phyloP scores from a whole-genome alignment of 164 flowering plant species.

The Magnolia kwangsiensis region DNA sequence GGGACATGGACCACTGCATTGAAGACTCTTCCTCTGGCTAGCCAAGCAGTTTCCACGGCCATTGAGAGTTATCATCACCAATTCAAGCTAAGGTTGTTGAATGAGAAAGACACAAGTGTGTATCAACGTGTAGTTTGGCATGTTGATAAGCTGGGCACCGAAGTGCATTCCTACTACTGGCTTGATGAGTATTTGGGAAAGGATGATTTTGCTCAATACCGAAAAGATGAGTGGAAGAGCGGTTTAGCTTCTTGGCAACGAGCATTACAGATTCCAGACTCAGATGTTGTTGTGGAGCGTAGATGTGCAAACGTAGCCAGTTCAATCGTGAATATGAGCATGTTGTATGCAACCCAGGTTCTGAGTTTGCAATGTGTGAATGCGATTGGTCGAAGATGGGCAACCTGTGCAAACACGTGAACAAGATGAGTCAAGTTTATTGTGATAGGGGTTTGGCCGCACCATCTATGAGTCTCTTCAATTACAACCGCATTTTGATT shows the following conservation, averaged over 20 bases:
- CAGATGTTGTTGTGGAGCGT: constrained; percentile 59
- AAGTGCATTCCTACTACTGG: constrained; percentile 93
- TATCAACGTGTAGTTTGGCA: constrained; percentile 93
- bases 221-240: constrained; percentile 78
- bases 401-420: constrained; percentile 78
- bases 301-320: constrained; percentile 55
- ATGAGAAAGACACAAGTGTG: constrained; percentile 59
- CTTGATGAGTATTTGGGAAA: constrained; percentile 80
- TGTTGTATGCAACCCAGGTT: constrained; percentile 74
- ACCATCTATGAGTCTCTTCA: constrained; percentile 60
- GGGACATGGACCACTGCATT: constrained; percentile 63
- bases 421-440: constrained; percentile 48
- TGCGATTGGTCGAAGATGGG: constrained; percentile 82
- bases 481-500: constrained; percentile 55
- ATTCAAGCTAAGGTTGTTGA: constrained; percentile 63
- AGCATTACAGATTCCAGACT: constrained; percentile 66
- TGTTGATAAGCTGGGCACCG: constrained; percentile 75
- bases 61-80: constrained; percentile 90
- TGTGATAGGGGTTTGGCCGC: constrained; percentile 37
- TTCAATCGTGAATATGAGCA: constrained; percentile 36
- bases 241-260: constrained; percentile 82
- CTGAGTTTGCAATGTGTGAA: constrained; percentile 72
- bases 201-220: constrained; percentile 72
- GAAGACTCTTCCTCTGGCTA: constrained; percentile 70
- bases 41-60: constrained; percentile 82